Conservation (phyloP, 768 basidiomycete genomes). For the Sarcodon aspratus region DNA sequence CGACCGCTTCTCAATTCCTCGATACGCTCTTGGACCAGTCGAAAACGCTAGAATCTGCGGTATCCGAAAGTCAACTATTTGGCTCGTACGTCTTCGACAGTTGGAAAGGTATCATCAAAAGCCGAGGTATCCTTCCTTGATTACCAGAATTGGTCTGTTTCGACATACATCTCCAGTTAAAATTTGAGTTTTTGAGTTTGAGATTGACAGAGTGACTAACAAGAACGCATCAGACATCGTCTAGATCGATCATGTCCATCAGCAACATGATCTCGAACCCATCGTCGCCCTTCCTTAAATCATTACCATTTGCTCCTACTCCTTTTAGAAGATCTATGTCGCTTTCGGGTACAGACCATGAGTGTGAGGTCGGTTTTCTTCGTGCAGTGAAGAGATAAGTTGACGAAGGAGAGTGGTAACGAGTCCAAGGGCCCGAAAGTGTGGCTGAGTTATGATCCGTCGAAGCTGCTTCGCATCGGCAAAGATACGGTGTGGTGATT, state of each 20-base stretch:
- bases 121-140: conserved; percentile 38
- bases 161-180: neutral
- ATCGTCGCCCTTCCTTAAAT: conserved; percentile 43
- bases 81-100: conserved; percentile 53
- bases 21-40: conserved; percentile 48
- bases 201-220: neutral
- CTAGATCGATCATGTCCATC: conserved; percentile 18
- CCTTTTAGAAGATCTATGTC: conserved; percentile 51
- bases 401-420: conserved; percentile 12
- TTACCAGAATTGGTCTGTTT: neutral
- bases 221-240: neutral
- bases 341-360: conserved; percentile 37
- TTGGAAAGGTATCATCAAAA: conserved; percentile 63
- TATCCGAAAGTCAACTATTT: conserved; percentile 44
- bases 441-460: too few species aligned
- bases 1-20: conserved; percentile 55
- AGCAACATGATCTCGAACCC: conserved; percentile 60
- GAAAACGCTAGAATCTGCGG: conserved; percentile 27
- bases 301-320: conserved; percentile 35
- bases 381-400: conserved; percentile 53
- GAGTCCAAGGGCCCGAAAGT: conserved; percentile 3
- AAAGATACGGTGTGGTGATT: neutral
- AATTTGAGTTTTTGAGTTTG: neutral
- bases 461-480: too few species aligned
- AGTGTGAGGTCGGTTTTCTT: conserved; percentile 45